Percentiles rank a stretch among this genome's conserved stretches.
Evolutionary conservation across 2,329 filamentous ascomycete species (phyloP).

Genomic region (Acrodontium crateriforme): DNA sequence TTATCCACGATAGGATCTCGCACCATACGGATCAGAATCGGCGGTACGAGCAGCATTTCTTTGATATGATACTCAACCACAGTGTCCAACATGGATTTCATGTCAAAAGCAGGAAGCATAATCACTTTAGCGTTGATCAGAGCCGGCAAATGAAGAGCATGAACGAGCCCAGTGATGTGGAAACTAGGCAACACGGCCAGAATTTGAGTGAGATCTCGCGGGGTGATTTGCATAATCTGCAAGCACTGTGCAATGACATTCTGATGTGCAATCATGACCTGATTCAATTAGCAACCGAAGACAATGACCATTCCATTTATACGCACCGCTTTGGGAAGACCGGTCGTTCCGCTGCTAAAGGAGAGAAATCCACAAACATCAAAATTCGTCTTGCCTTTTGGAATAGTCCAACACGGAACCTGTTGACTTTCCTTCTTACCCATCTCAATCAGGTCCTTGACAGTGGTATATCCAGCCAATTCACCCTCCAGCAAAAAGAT

Average conservation of each 20-base stretch:
- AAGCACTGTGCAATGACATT: conserved; percentile 48
- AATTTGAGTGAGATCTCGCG: conserved; percentile 35
- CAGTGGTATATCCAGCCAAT: conserved; percentile 35
- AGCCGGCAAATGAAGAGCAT: conserved; percentile 48
- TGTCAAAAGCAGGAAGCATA: conserved; percentile 51
- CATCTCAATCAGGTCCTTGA: conserved; percentile 32
- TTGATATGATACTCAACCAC: conserved; percentile 39
- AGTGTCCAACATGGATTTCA: conserved; percentile 42
- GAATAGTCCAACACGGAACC: conserved; percentile 35
- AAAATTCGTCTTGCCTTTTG: conserved; percentile 40
- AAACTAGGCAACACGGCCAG: conserved; percentile 47
- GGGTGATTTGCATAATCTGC: conserved; percentile 42
- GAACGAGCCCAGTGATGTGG: conserved; percentile 51
- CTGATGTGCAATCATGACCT: conserved; percentile 40
- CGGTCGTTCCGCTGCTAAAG: conserved; percentile 38
- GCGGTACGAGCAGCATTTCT: conserved; percentile 46
- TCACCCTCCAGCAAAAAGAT: conserved; percentile 45
- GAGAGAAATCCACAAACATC: conserved; percentile 42
- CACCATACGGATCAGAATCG: conserved; percentile 47
- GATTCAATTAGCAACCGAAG: conserved; percentile 1
- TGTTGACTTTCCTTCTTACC: conserved; percentile 31
- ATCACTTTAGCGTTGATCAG: conserved; percentile 51
- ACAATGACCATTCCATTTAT: background rate
- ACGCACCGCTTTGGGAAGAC: conserved; percentile 34
- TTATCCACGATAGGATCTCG: conserved; percentile 40